phyloP scores from a whole-genome alignment of 495 filamentous ascomycete genomes.

The Aspergillus heteromorphus region DNA sequence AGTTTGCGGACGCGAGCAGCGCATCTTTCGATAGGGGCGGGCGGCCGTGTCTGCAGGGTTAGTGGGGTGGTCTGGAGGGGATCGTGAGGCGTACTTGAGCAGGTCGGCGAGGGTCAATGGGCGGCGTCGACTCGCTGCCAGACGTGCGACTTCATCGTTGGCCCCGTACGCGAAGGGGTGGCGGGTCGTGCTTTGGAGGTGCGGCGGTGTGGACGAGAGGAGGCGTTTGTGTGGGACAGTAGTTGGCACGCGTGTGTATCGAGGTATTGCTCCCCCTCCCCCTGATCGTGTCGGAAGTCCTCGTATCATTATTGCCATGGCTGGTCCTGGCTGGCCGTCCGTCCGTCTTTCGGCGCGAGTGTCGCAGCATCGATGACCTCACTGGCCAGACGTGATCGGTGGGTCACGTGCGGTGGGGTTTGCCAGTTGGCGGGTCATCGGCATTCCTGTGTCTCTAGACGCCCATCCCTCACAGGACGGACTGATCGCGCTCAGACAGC shows the following conservation, averaged over 20 bases:
- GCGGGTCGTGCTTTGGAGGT: slow-evolving; percentile 16
- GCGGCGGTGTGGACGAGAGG: slow-evolving; percentile 6
- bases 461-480: too few relatives aligned
- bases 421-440: neutral
- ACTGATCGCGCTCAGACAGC: too few relatives aligned
- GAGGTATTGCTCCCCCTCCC: slow-evolving; percentile 12
- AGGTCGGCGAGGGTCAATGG: slow-evolving; percentile 81
- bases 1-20: slow-evolving; percentile 84
- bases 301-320: slow-evolving; percentile 16
- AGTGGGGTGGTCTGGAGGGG: neutral
- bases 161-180: slow-evolving; percentile 37
- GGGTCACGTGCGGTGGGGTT: slow-evolving; percentile 5
- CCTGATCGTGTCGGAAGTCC: slow-evolving; percentile 12
- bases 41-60: slow-evolving; percentile 65
- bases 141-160: slow-evolving; percentile 67
- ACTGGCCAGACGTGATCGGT: neutral
- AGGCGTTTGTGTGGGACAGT: neutral
- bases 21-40: slow-evolving; percentile 77
- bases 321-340: slow-evolving; percentile 13
- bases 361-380: neutral
- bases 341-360: slow-evolving; percentile 14
- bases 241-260: neutral
- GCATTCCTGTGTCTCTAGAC: neutral
- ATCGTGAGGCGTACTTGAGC: slow-evolving; percentile 74
- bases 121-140: slow-evolving; percentile 75